Evolutionary conservation across 169 alveolate species (phyloP).

Genomic region (Cryptosporidium baileyi): DNA sequence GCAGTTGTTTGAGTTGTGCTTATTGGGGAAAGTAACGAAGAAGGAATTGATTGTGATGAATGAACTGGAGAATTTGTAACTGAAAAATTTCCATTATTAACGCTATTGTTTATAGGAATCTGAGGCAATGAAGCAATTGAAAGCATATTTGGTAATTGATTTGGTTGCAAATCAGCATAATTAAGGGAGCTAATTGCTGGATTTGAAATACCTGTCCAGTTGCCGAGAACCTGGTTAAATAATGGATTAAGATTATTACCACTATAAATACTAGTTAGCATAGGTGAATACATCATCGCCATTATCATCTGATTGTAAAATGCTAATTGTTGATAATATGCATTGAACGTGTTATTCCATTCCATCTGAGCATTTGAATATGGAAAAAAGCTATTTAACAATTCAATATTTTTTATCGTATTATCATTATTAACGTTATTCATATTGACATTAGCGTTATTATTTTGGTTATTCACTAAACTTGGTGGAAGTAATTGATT

Average conservation of each 20-base stretch:
- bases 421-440: background rate
- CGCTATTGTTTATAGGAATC: background rate
- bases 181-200: background rate
- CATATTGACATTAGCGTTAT: background rate
- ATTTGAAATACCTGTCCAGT: too few species aligned
- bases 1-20: background rate
- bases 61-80: constrained; percentile 14
- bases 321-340: constrained; percentile 46
- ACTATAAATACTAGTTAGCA: constrained; percentile 14
- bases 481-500: constrained; percentile 61
- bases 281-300: constrained; percentile 54
- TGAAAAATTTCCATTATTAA: background rate
- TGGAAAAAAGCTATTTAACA: background rate
- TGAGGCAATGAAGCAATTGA: constrained; percentile 13
- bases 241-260: background rate
- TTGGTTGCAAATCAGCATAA: background rate
- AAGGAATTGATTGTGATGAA: constrained; percentile 46
- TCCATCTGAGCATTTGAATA: constrained; percentile 16
- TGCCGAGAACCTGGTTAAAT: background rate
- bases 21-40: constrained; percentile 55
- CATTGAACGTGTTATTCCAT: constrained; percentile 13
- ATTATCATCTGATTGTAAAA: constrained; percentile 13
- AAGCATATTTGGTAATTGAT: constrained; percentile 27
- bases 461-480: constrained; percentile 11
- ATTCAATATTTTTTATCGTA: background rate